These are phyloP conservation scores for Aulographum hederae DNA, from an alignment of 2,329 filamentous ascomycete species.

Conservation along the genomic window DNA sequence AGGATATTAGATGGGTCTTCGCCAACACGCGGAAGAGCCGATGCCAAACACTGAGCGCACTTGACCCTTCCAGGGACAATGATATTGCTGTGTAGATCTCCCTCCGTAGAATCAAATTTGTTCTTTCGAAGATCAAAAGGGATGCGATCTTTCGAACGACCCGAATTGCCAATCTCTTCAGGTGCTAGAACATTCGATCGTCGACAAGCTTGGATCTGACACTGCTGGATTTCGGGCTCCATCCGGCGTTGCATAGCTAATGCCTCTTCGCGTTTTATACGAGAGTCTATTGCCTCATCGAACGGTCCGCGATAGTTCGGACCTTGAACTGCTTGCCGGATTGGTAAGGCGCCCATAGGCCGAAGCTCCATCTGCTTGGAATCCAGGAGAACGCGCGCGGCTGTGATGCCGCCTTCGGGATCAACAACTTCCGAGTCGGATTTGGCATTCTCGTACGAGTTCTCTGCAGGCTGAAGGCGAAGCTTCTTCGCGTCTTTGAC, in stretches of 20 bases:
- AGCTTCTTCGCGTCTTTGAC: conserved; percentile 10
- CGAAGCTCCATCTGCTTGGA: conserved; percentile 15
- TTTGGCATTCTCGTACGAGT: neutral
- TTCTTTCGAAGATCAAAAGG: conserved; percentile 16
- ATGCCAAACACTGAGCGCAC: conserved; percentile 15
- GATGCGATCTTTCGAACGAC: conserved; percentile 21
- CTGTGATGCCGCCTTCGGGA: conserved; percentile 11
- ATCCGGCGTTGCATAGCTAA: conserved; percentile 15
- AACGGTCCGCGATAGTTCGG: conserved; percentile 22
- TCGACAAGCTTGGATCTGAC: conserved; percentile 11
- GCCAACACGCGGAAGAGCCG: conserved; percentile 11
- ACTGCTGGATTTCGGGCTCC: conserved; percentile 8
- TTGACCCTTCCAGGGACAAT: conserved; percentile 15
- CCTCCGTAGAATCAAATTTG: conserved; percentile 1
- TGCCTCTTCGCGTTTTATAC: conserved; percentile 12
- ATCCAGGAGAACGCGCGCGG: conserved; percentile 12
- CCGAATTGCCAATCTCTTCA: conserved; percentile 21
- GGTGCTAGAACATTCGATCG: conserved; percentile 11
- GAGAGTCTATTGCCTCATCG: conserved; percentile 11
- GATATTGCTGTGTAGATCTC: conserved; percentile 3
- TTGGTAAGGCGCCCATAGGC: conserved; percentile 23
- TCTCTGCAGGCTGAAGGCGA: neutral
- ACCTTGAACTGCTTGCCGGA: conserved; percentile 27
- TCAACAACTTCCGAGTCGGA: neutral
- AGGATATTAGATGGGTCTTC: conserved; percentile 6